Conservation (phyloP, 2,329 filamentous ascomycete genomes). For the Knufia fluminis region DNA sequence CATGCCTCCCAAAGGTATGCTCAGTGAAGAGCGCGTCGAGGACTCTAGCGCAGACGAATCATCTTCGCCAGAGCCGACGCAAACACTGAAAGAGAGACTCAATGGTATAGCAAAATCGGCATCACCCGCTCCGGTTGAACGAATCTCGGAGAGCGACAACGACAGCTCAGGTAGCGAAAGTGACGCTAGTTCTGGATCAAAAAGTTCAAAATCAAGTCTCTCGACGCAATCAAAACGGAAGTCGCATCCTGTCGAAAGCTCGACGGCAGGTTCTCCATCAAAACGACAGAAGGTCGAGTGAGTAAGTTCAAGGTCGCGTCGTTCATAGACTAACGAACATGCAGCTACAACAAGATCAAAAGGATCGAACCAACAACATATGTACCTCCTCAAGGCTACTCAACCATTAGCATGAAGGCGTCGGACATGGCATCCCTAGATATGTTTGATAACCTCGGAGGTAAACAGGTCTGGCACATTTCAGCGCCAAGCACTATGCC, state of each 20-base stretch:
- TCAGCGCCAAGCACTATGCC: constrained; percentile 37
- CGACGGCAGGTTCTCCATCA: background rate
- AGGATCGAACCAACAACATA: constrained; percentile 26
- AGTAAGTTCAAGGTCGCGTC: background rate
- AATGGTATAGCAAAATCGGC: background rate
- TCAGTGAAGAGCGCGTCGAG: constrained; percentile 15
- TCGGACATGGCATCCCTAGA: constrained; percentile 10
- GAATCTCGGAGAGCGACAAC: constrained; percentile 2
- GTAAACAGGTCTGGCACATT: constrained; percentile 42
- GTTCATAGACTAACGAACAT: background rate
- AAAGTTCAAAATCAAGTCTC: constrained; percentile 5
- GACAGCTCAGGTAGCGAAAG: background rate
- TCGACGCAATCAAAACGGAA: background rate
- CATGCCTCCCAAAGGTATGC: constrained; percentile 8
- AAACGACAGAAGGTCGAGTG: background rate
- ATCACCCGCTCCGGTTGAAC: constrained; percentile 8
- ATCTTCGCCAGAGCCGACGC: background rate
- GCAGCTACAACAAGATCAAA: background rate
- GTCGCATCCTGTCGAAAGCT: background rate
- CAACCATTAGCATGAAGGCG: constrained; percentile 21
- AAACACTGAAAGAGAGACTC: background rate
- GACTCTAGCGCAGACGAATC: constrained; percentile 19
- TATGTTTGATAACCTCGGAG: constrained; percentile 24
- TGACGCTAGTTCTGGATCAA: background rate
- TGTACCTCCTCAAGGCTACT: constrained; percentile 37